Evolutionary conservation across 331 rosid genomes (phyloP), one percentile per base, ranked within the genome.

Genomic region (Quercus tomentella): DNA sequence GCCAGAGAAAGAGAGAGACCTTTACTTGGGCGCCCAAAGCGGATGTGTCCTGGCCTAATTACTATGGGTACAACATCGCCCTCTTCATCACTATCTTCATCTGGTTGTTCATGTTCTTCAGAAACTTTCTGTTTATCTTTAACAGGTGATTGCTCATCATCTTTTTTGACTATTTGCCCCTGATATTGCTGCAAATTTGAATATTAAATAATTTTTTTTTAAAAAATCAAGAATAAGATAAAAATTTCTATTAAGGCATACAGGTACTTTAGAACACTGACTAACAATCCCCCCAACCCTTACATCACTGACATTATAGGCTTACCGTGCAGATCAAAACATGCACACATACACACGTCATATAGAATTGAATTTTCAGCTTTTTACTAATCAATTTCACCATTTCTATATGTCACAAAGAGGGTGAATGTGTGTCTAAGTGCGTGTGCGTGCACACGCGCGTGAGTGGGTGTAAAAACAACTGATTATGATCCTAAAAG

Each of bases 41-140:
- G 97, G 83, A 96, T 96, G 82, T 96, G 97, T 55, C 99, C 99
- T 56, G 99, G 99, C 86, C 89, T 92, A 81, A 89, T 85, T 77
- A 90, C 95, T 51, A 96, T 91, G 61, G 97, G 98, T 82, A 93
- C 88, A 82, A 85, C 31, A 54, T 92, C 90, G 21, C 84, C 97
- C 30, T 93, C 98, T 80, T 81, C 88, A 70, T 86, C 89, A 75
- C 84, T 86, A 80, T 87, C 88, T 83, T 80, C 86, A 72, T 72
- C 76, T 52, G 76, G 69, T 82, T 87, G 82, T 78, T 80, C 70
- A 78, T 15, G 75, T 74, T 77, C 87, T 72, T 81, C 76, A 51
- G 89, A 76, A 76, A 49, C 45, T 76, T 56, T 43, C 65, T 72
- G 17, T 62, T 74, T 84, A 75, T 57, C 83, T 79, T 77, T 83